Conservation (phyloP, 257 asterid species). For the Scutellaria minor region DNA sequence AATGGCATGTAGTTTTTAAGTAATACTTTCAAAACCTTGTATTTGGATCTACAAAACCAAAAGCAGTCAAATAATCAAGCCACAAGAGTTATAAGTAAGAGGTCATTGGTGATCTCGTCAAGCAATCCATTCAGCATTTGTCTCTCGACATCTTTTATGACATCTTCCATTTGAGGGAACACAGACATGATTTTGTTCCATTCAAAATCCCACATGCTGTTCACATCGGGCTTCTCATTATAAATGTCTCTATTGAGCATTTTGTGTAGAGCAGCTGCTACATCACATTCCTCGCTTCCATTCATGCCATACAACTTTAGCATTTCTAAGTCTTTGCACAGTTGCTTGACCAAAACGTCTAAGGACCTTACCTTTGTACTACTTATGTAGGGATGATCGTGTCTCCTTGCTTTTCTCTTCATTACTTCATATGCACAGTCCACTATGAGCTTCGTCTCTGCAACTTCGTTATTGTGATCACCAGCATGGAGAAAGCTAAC, state of each 20-base stretch:
- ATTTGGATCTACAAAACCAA: conserved; percentile 32
- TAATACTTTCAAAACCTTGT: conserved; percentile 27
- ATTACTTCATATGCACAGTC: conserved; percentile 81
- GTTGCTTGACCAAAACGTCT: conserved; percentile 69
- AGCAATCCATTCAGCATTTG: conserved; percentile 70
- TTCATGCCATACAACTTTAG: conserved; percentile 52
- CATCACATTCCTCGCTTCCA: conserved; percentile 43
- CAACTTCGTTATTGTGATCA: conserved; percentile 46
- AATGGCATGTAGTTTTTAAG: too few species aligned
- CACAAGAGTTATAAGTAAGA: conserved; percentile 44
- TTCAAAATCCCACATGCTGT: conserved; percentile 79
- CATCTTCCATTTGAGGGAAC: conserved; percentile 57
- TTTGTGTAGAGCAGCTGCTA: conserved; percentile 50
- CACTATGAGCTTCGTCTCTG: conserved; percentile 52
- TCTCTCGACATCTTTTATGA: conserved; percentile 65
- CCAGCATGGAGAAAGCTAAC: conserved; percentile 56
- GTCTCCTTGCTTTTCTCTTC: conserved; percentile 72
- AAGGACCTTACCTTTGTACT: conserved; percentile 49
- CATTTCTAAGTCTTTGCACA: conserved; percentile 63
- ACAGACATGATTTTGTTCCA: conserved; percentile 57
- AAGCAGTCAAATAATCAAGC: conserved; percentile 39
- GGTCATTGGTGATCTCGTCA: conserved; percentile 66
- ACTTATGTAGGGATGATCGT: conserved; percentile 52
- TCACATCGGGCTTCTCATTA: conserved; percentile 51
- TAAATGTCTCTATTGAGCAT: conserved; percentile 70